A percentile compares a stretch with the other conserved stretches of the same genome.
phyloP scores from a whole-genome alignment of 495 filamentous ascomycete genomes.

The Xylaria intraflava region DNA sequence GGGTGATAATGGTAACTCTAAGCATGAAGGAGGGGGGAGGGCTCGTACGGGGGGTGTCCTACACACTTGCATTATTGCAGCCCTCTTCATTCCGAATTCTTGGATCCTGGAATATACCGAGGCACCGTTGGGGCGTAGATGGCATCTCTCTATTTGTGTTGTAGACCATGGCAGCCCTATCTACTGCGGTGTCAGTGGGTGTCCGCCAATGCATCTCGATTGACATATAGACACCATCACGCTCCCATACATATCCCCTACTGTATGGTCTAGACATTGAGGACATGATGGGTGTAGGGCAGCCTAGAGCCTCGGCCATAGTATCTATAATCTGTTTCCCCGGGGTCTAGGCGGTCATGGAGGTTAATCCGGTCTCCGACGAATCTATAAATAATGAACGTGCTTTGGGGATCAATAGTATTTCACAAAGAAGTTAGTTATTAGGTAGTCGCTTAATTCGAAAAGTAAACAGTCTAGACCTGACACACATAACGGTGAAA shows the following conservation, averaged over 20 bases:
- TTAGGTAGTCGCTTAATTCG: too few species aligned
- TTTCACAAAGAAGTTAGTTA: too few species aligned
- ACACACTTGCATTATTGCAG: conserved; percentile 5
- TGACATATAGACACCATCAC: neutral
- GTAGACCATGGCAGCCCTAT: conserved; percentile 2
- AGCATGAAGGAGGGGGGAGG: too few species aligned
- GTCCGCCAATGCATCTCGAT: neutral
- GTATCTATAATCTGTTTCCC: neutral
- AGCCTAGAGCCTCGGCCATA: conserved; percentile 5
- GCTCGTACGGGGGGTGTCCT: neutral
- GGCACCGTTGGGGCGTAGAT: neutral
- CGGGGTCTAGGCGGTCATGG: neutral
- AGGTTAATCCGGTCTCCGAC: too few species aligned
- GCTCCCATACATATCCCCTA: neutral
- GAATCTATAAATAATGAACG: too few species aligned
- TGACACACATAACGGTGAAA: too few species aligned
- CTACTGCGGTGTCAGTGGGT: conserved; percentile 1
- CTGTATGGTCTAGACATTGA: neutral
- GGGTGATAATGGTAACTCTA: neutral
- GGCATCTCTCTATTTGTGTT: neutral
- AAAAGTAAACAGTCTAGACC: too few species aligned
- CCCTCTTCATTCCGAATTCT: neutral
- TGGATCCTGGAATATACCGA: conserved; percentile 1
- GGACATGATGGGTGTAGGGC: neutral
- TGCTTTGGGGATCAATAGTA: too few species aligned